Evolutionary conservation across 2,329 filamentous ascomycete genomes (phyloP), one percentile per base, ranked within the genome.

Genomic region (Aureobasidium subglaciale): DNA sequence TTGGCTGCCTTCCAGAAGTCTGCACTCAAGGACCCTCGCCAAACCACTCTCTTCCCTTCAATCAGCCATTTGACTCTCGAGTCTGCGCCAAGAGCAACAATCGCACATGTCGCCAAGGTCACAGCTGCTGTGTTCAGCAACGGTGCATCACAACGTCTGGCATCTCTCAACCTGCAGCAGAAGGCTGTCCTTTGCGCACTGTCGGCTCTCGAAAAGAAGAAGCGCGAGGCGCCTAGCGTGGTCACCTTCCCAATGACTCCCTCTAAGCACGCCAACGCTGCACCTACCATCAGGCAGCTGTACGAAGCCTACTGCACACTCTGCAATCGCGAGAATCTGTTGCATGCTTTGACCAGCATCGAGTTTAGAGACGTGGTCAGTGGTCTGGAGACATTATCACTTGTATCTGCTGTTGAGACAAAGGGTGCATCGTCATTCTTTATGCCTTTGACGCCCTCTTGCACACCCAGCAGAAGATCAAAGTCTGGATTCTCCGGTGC

Each of bases 331-430:
- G 92, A 97, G 64, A 88, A 90, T n/a, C 78, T 95, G 9, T 79
- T 99, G 2, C 90, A 96, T 62, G 88, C 92, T 1, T 80, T 99
- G 2, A 93, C 90, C 1, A 87, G 83, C 65, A 93, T 90, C 5
- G 93, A 99, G 70, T 99, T 99, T 70, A 84, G 90, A 57, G 93
- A 99, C 70, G 91, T 99, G 5, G 78, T 96, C 18, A 85, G 87
- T 32, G 95, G 89, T 63, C 73, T 99, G 52, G 93, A 99, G 74
- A 93, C 91, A 0, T 74, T 96, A 43, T 91, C 89, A 1, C 75
- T 97, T 20, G 79, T 96, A 5, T 78, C 86, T 68, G 71, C 85
- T 72, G 65, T 88, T 73, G 67, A 89, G 6, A 52, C 56, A 16
- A 89, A 81, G 75, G 86, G 75, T 48, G 13, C 42, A 20, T 87